phyloP scores from a whole-genome alignment of 495 filamentous ascomycete genomes.

The Margaritispora aquatica region DNA sequence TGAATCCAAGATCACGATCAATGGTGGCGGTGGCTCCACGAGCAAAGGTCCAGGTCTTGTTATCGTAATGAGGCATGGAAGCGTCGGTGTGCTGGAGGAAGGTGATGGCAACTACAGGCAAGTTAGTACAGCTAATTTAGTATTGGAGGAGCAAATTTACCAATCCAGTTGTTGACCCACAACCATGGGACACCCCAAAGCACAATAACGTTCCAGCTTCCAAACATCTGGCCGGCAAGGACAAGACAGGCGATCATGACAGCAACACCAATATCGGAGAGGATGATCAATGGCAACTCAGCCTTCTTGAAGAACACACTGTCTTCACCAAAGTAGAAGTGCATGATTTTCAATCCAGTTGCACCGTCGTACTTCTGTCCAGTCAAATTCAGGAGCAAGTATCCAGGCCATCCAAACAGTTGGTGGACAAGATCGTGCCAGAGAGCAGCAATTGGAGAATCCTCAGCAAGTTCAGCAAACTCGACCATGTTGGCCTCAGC shows the following conservation, averaged over 20 bases:
- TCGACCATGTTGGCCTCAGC: conserved; percentile 28
- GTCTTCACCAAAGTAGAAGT: conserved; percentile 45
- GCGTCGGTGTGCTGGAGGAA: conserved; percentile 70
- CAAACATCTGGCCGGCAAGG: conserved; percentile 38
- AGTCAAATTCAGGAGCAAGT: conserved; percentile 49
- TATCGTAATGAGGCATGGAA: conserved; percentile 56
- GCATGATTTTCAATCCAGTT: conserved; percentile 42
- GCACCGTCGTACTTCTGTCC: conserved; percentile 38
- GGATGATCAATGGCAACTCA: conserved; percentile 47
- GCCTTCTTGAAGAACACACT: conserved; percentile 51
- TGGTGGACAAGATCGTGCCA: conserved; percentile 45
- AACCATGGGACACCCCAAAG: conserved; percentile 50
- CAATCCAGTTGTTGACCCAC: conserved; percentile 58
- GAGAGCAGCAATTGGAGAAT: conserved; percentile 47
- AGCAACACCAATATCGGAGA: conserved; percentile 53
- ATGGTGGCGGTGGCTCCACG: conserved; percentile 64
- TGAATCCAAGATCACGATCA: conserved; percentile 64
- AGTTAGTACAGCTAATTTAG: conserved; percentile 10
- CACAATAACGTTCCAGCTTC: conserved; percentile 42
- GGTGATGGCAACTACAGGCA: conserved; percentile 48
- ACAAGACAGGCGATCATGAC: conserved; percentile 39
- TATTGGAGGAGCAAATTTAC: conserved; percentile 25
- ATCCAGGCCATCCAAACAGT: conserved; percentile 49
- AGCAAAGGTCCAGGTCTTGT: conserved; percentile 57
- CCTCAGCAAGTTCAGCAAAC: conserved; percentile 45